phyloP scores from a whole-genome alignment of 2,329 filamentous ascomycete genomes.

The Periglandula ipomoeae region DNA sequence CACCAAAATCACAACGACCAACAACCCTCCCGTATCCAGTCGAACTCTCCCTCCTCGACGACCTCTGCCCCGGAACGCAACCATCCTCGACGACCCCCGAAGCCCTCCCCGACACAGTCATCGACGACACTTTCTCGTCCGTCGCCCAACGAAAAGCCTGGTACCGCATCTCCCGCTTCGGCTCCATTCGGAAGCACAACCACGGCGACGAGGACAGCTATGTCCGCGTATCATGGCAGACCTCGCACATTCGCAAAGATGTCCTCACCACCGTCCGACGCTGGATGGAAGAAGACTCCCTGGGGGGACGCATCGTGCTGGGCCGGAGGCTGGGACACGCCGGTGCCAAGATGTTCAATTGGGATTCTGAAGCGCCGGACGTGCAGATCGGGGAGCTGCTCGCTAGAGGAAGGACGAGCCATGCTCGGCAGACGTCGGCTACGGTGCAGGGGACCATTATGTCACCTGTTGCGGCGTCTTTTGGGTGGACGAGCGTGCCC shows the following conservation, averaged over 20 bases:
- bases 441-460: constrained; percentile 14
- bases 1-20: constrained; percentile 3
- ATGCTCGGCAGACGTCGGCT: constrained; percentile 14
- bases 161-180: constrained; percentile 55
- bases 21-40: constrained; percentile 18
- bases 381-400: constrained; percentile 35
- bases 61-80: constrained; percentile 21
- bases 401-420: constrained; percentile 11
- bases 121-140: constrained; percentile 43
- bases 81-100: constrained; percentile 20
- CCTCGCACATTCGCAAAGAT: constrained; percentile 43
- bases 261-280: constrained; percentile 50
- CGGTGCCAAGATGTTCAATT: constrained; percentile 48
- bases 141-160: constrained; percentile 53
- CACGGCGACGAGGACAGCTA: constrained; percentile 51
- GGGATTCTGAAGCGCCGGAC: constrained; percentile 45
- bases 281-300: constrained; percentile 59
- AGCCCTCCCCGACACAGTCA: constrained; percentile 34
- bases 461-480: too few relatives aligned
- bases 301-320: constrained; percentile 37
- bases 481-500: constrained; percentile 3
- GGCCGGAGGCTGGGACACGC: constrained; percentile 29
- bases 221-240: constrained; percentile 45
- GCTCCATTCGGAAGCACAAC: constrained; percentile 48
- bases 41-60: constrained; percentile 24